These are phyloP conservation scores for Amanita phalloides DNA, from an alignment of 768 basidiomycete genomes.

Conservation along the genomic window DNA sequence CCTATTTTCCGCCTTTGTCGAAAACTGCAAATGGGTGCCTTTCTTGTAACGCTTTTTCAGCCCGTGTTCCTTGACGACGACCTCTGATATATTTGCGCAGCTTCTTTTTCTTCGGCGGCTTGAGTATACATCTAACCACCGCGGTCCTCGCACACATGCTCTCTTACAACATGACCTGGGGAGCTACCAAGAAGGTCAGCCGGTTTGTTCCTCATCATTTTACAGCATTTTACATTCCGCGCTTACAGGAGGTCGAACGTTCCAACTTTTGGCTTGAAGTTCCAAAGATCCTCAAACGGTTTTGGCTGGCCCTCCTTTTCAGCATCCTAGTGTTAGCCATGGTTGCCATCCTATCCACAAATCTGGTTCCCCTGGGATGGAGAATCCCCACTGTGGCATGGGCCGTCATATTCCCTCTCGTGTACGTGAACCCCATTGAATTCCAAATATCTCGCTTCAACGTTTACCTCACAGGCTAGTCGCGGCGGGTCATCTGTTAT, in stretches of 20 bases:
- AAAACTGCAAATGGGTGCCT: conserved; percentile 55
- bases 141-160: conserved; percentile 62
- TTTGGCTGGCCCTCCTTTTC: conserved; percentile 53
- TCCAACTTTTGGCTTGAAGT: conserved; percentile 90
- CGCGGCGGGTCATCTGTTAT: conserved; percentile 55
- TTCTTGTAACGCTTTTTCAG: conserved; percentile 51
- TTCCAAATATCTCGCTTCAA: conserved; percentile 6
- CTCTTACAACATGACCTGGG: conserved; percentile 73
- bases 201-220: not conserved
- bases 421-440: conserved; percentile 27
- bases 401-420: conserved; percentile 70
- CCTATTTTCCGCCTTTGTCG: conserved; percentile 36
- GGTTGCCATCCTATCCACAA: conserved; percentile 46
- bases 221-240: not conserved
- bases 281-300: conserved; percentile 73
- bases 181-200: conserved; percentile 55
- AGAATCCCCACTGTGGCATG: conserved; percentile 50
- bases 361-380: conserved; percentile 53
- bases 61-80: not conserved
- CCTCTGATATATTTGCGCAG: conserved; percentile 18
- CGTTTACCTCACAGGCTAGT: conserved; percentile 34
- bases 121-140: conserved; percentile 58
- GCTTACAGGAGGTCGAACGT: conserved; percentile 64
- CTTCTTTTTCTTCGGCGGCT: conserved; percentile 73
- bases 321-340: conserved; percentile 37